Base-by-base conservation (phyloP, 371 early-diverging fungal genomes). In the Zychaea mexicana region DNA sequence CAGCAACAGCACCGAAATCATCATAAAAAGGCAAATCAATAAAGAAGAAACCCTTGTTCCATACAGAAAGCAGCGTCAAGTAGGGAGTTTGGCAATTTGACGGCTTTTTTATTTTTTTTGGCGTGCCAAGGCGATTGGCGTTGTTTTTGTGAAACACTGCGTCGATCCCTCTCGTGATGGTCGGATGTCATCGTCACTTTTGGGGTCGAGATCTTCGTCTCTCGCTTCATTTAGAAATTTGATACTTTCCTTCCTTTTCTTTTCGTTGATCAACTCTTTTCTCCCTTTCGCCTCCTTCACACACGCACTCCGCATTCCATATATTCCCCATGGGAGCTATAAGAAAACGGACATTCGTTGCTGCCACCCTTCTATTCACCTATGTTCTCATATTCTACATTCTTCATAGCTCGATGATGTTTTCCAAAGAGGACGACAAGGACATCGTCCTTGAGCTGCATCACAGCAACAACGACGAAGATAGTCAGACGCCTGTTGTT, bases 1-100 rank as follows among this genome's bases (percentile, higher is more conserved):
- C 81, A n/a, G n/a, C n/a, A n/a, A n/a, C n/a, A n/a, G n/a, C n/a
- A 67, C 27, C 30, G 7, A 56, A 56, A 49, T 49, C 49, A 22
- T 49, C 42, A 7, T 42, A 42, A 42, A 33, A 33, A 33, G 33
- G 33, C 33, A 33, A 33, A 36, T 8, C 2, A 36, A 2, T 10
- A 36, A 36, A 15, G 36, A 15, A 15, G 15, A 36, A 36, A 36
- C 36, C 36, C 36, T 36, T 36, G 36, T 15, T 36, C 15, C 15
- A n/a, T n/a, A n/a, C n/a, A n/a, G n/a, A n/a, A n/a, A n/a, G n/a
- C n/a, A n/a, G n/a, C n/a, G n/a, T n/a, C n/a, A n/a, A n/a, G n/a
- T n/a, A n/a, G n/a, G n/a, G n/a, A n/a, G n/a, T n/a, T n/a, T n/a
- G n/a, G n/a, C n/a, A n/a, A n/a, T n/a, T n/a, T n/a, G n/a, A n/a